Conservation (phyloP, 192 early-diverging fungal genomes). For the Coemansia sp. region DNA sequence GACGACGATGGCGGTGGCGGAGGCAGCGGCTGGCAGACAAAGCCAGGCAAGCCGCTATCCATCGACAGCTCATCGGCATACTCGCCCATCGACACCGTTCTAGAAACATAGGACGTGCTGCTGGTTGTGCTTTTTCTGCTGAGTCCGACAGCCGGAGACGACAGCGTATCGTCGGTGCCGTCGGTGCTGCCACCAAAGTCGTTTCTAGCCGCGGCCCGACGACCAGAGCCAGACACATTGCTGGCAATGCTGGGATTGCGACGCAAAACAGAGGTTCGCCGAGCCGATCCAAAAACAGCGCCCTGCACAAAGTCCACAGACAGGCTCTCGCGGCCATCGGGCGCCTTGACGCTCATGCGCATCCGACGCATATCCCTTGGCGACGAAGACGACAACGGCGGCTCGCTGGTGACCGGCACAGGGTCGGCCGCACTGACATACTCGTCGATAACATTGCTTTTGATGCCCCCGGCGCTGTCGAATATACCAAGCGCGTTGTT, state of each 20-base stretch:
- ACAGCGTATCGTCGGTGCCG: neutral
- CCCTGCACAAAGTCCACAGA: constrained; percentile 52
- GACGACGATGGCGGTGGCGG: constrained; percentile 20
- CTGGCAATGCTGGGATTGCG: constrained; percentile 39
- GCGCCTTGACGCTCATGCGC: constrained; percentile 40
- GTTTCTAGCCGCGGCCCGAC: neutral
- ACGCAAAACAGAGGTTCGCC: constrained; percentile 36
- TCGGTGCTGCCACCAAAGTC: constrained; percentile 7
- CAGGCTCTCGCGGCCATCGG: constrained; percentile 48
- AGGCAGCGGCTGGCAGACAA: constrained; percentile 39
- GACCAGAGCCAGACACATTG: constrained; percentile 12
- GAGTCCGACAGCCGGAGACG: neutral
- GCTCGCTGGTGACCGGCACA: neutral
- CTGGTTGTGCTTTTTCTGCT: constrained; percentile 15
- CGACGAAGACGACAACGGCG: neutral
- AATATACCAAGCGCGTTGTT: constrained; percentile 27
- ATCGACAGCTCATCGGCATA: neutral
- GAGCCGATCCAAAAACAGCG: constrained; percentile 50
- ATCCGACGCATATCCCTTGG: constrained; percentile 8
- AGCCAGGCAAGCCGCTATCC: constrained; percentile 24
- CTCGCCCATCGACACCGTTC: neutral
- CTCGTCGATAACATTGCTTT: neutral
- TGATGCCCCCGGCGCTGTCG: neutral
- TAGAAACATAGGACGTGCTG: neutral
- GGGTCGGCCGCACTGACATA: neutral